phyloP scores from a whole-genome alignment of 208 protist species.

The Kentomonas sorsogonicus region DNA sequence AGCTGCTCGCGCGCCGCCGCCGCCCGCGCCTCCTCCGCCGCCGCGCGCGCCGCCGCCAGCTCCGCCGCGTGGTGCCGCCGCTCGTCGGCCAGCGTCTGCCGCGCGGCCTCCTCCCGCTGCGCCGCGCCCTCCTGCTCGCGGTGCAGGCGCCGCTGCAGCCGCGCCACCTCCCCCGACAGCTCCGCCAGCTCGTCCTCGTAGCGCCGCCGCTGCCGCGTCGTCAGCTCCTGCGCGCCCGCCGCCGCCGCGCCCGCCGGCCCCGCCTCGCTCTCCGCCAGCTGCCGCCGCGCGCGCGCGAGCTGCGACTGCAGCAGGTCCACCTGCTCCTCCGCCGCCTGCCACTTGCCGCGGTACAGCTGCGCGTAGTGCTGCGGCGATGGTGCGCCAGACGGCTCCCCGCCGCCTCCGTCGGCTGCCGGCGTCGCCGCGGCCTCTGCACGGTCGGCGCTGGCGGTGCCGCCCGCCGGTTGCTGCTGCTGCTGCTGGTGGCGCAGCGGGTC shows the following conservation, averaged over 20 bases:
- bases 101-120: constrained; percentile 37
- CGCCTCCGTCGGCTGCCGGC: neutral
- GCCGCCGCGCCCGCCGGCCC: neutral
- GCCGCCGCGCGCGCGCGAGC: constrained; percentile 21
- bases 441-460: neutral
- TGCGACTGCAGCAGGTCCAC: constrained; percentile 30
- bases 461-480: constrained; percentile 4
- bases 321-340: constrained; percentile 46
- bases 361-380: constrained; percentile 30
- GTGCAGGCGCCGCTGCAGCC: constrained; percentile 54
- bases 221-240: constrained; percentile 5
- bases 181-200: constrained; percentile 30
- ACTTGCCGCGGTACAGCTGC: constrained; percentile 38
- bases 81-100: constrained; percentile 42
- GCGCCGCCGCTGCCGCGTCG: constrained; percentile 17
- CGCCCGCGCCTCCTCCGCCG: constrained; percentile 27
- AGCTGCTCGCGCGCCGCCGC: constrained; percentile 19
- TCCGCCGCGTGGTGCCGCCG: constrained; percentile 29
- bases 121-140: constrained; percentile 37
- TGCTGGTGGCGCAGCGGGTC: constrained; percentile 16
- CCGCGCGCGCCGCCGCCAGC: constrained; percentile 32
- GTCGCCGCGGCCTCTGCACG: neutral
- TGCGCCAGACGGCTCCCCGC: constrained; percentile 4
- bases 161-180: constrained; percentile 39
- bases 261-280: neutral